phyloP scores from a whole-genome alignment of 139 green algal species.

The Micractinium conductrix region DNA sequence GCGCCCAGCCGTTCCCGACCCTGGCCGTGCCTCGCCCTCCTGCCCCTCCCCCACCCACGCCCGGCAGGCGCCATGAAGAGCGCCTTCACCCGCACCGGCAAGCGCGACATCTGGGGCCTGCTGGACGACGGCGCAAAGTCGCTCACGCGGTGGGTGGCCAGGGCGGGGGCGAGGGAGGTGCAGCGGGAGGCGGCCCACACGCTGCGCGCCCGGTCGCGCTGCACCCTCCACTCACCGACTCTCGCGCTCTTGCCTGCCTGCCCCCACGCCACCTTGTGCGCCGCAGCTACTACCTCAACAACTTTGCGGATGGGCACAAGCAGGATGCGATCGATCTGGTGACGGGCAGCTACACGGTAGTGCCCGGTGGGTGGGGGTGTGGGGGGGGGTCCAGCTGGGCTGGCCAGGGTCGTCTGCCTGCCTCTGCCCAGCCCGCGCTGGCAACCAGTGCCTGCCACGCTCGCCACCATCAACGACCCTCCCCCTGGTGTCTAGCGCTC shows the following conservation, averaged over 20 bases:
- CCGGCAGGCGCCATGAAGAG: conserved; percentile 82
- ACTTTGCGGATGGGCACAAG: conserved; percentile 88
- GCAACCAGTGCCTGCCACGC: background rate
- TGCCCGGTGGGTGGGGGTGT: background rate
- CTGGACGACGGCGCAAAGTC: conserved; percentile 88
- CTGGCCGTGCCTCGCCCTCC: background rate
- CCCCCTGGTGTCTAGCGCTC: background rate
- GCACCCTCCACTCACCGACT: background rate
- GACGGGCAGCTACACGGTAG: conserved; percentile 59
- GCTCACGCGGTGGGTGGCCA: conserved; percentile 35
- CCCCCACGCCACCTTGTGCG: background rate
- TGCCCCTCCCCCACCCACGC: background rate
- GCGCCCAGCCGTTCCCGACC: no score
- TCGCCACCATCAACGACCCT: background rate
- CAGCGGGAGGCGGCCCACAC: no score
- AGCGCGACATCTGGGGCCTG: conserved; percentile 79
- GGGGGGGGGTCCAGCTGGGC: background rate
- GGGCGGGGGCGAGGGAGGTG: no score
- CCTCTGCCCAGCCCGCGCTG: background rate
- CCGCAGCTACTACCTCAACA: conserved; percentile 90
- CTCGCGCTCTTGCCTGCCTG: no score
- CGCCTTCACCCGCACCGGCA: conserved; percentile 90
- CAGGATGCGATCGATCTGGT: conserved; percentile 89
- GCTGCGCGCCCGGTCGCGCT: no score
- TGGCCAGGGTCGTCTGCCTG: background rate